Base-by-base conservation (phyloP, 805 yeast genomes). In the Myxozyma sirexii region DNA sequence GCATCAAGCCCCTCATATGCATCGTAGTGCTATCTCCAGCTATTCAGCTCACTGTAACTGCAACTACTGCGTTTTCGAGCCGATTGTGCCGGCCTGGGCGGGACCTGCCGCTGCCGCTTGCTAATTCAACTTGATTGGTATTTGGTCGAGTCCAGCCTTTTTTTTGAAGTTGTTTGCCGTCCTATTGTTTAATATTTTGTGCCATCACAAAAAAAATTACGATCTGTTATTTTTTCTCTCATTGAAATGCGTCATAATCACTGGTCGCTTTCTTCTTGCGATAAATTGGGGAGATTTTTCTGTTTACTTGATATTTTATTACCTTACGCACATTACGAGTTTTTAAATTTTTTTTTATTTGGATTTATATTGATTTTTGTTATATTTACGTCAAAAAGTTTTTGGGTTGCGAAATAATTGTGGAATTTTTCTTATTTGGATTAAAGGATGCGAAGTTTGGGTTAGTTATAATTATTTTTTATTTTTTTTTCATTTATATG, bases 41-140 rank as follows among this genome's bases (percentile, higher is more conserved):
- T 58, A 61, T 42, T 44, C 59, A 13, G 31, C 60, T 15, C 62
- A 57, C 24, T 54, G 62, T 31, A 53, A 49, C 29, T 61, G 65
- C 42, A 52, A 61, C 43, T 61, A 61, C 38, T 58, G 62, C 31
- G 55, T 55, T 13, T 58, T 61, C 38, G 62, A 54, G 31, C 65
- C 59, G 1, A 42, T 47, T 10, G 29, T 50, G 12, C 57, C 57
- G 12, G 24, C 48, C 15, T 58, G 60, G 60, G 7, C 52, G 1
- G 58, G 57, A 1, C 61, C 61, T 19, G 54, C 63, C 17, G 53
- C 65, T n/a, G 65, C 64, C 27, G 64, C 59, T 3, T 55, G 60
- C 45, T 60, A 39, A 47, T 15, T 15, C 6, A 19, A 24, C 4
- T 33, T 15, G 17, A 38, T 2, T 29, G 4, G 10, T n/a, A 35